Evolutionary conservation across 176 grass and related monocot genomes (phyloP).

Genomic region (Guadua angustifolia): DNA sequence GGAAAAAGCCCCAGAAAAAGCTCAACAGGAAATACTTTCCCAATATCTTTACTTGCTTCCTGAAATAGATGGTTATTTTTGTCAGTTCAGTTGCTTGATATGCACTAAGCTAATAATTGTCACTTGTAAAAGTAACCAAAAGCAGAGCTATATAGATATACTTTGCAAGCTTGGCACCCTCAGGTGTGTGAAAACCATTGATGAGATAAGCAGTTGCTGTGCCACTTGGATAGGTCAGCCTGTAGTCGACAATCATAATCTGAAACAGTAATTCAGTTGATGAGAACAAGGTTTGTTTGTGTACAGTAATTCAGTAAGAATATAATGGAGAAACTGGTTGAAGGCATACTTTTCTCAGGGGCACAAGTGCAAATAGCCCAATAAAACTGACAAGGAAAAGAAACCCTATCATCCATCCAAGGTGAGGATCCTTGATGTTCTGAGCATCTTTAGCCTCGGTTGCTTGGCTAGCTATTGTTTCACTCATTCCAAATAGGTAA

Average conservation of each 20-base stretch:
- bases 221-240: constrained; percentile 68
- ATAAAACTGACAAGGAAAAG: constrained; percentile 90
- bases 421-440: constrained; percentile 65
- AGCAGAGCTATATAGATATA: no score
- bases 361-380: constrained; percentile 82
- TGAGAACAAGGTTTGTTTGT: background rate
- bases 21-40: constrained; percentile 59
- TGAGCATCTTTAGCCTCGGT: constrained; percentile 55
- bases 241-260: constrained; percentile 93
- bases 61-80: constrained; percentile 29
- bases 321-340: constrained; percentile 12
- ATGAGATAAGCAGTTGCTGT: constrained; percentile 67
- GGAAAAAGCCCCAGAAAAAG: constrained; percentile 86
- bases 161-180: constrained; percentile 73
- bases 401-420: constrained; percentile 94
- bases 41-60: constrained; percentile 68
- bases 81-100: background rate
- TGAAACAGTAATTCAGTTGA: constrained; percentile 39
- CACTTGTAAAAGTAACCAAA: background rate
- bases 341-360: constrained; percentile 78
- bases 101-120: background rate
- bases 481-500: constrained; percentile 89
- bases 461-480: constrained; percentile 54
- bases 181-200: constrained; percentile 68
- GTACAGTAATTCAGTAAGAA: constrained; percentile 35